Percentiles rank a stretch among this genome's conserved stretches.
phyloP scores from a whole-genome alignment of 2,329 filamentous ascomycete species.

The Epichloe elymi region DNA sequence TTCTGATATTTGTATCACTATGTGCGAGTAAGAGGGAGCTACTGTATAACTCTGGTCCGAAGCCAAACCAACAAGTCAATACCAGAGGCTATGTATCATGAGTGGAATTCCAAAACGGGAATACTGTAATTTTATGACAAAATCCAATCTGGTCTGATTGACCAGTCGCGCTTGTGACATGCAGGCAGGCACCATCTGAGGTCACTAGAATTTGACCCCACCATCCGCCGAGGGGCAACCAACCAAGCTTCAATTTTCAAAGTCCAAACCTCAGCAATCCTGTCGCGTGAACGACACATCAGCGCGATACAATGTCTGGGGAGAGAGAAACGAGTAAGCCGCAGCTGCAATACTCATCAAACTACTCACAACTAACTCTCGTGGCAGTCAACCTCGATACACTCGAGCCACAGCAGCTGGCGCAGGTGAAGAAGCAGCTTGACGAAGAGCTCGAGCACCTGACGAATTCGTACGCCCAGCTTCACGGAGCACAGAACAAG shows the following conservation, averaged over 20 bases:
- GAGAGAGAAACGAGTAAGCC: constrained; percentile 21
- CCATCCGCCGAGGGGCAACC: neutral
- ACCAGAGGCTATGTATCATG: neutral
- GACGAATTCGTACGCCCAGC: constrained; percentile 75
- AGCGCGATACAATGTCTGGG: constrained; percentile 16
- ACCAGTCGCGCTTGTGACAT: too few relatives aligned
- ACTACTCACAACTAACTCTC: neutral
- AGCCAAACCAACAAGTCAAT: neutral
- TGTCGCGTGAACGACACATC: neutral
- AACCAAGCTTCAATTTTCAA: neutral
- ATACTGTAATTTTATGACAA: too few relatives aligned
- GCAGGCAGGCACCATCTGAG: neutral
- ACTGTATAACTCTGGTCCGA: neutral
- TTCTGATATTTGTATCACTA: neutral
- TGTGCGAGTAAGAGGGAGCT: neutral
- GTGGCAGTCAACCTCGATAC: constrained; percentile 50
- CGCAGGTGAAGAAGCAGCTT: constrained; percentile 86
- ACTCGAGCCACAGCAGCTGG: constrained; percentile 74
- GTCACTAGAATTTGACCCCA: neutral
- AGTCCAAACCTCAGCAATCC: neutral
- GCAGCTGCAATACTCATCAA: neutral
- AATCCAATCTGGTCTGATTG: too few relatives aligned
- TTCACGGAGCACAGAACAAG: constrained; percentile 79
- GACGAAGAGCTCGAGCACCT: constrained; percentile 94
- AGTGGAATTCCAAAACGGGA: too few relatives aligned